phyloP scores from a whole-genome alignment of 805 yeast genomes.

The Kuraishia piskuri region DNA sequence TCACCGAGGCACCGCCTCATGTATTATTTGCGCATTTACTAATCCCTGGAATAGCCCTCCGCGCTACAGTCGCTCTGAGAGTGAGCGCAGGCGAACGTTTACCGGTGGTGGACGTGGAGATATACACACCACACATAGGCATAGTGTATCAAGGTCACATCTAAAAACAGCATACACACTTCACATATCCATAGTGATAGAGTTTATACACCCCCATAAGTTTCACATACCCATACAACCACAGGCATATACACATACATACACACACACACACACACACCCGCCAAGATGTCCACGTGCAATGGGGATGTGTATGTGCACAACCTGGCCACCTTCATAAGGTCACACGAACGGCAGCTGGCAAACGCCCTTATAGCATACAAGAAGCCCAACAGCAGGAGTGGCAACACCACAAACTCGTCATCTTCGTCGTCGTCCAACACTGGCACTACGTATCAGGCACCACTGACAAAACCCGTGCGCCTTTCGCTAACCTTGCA shows the following conservation, averaged over 20 bases:
- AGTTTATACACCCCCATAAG: too few relatives aligned
- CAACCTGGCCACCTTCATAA: slow-evolving; percentile 42
- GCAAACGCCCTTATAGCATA: slow-evolving; percentile 52
- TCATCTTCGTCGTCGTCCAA: slow-evolving; percentile 4
- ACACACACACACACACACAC: background rate
- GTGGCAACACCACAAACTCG: background rate
- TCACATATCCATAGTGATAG: too few relatives aligned
- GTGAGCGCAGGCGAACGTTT: too few relatives aligned
- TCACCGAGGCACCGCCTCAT: too few relatives aligned
- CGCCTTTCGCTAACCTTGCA: slow-evolving; percentile 52
- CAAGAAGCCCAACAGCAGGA: slow-evolving; percentile 25
- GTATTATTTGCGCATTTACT: background rate
- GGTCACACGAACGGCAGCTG: slow-evolving; percentile 47
- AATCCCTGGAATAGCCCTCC: too few relatives aligned
- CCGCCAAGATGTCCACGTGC: slow-evolving; percentile 16
- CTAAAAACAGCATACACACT: too few relatives aligned
- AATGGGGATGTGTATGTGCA: slow-evolving; percentile 55
- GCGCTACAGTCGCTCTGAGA: too few relatives aligned
- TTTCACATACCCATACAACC: too few relatives aligned
- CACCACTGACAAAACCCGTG: slow-evolving; percentile 33
- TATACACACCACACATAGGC: too few relatives aligned
- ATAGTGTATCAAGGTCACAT: too few relatives aligned
- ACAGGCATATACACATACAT: too few relatives aligned
- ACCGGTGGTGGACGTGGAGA: too few relatives aligned
- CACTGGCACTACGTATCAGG: background rate